Conservation (phyloP, 371 early-diverging fungal genomes). For the Catenaria anguillulae region DNA sequence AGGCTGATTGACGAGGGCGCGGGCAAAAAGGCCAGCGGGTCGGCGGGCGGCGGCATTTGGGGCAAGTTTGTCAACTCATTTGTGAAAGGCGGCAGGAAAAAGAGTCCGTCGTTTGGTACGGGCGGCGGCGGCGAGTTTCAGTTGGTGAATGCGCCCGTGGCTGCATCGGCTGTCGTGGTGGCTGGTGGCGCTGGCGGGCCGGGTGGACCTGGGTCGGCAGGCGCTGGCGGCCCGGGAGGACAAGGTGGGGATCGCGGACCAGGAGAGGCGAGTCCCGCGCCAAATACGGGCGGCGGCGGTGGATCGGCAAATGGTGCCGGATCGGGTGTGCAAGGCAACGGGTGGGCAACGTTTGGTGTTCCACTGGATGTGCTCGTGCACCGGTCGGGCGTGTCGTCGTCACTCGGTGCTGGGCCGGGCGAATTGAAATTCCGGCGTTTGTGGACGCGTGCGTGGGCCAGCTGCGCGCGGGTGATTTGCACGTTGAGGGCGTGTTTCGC, state of each 20-base stretch:
- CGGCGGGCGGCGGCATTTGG: neutral
- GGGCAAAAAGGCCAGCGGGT: neutral
- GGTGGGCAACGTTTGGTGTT: slow-evolving; percentile 61
- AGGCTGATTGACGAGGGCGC: neutral
- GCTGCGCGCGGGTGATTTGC: slow-evolving; percentile 44
- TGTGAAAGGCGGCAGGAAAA: neutral
- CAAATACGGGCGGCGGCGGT: no score
- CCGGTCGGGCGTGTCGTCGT: slow-evolving; percentile 64
- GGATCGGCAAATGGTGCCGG: no score
- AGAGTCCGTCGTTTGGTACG: neutral
- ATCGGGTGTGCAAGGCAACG: no score
- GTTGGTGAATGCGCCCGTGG: neutral
- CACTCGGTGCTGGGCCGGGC: slow-evolving; percentile 56
- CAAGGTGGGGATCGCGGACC: no score
- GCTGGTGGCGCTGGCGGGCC: no score
- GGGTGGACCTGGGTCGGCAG: no score
- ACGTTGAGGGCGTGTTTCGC: slow-evolving; percentile 86
- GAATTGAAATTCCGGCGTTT: slow-evolving; percentile 63
- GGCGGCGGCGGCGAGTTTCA: neutral
- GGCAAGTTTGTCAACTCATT: neutral
- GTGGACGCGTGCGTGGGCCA: slow-evolving; percentile 29
- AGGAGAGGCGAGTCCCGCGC: no score
- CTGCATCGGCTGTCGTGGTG: neutral
- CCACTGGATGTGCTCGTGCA: slow-evolving; percentile 70
- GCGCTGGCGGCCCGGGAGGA: no score